Base-by-base conservation (phyloP, 352 stramenopile genomes). In the Phytophthora brassicae region DNA sequence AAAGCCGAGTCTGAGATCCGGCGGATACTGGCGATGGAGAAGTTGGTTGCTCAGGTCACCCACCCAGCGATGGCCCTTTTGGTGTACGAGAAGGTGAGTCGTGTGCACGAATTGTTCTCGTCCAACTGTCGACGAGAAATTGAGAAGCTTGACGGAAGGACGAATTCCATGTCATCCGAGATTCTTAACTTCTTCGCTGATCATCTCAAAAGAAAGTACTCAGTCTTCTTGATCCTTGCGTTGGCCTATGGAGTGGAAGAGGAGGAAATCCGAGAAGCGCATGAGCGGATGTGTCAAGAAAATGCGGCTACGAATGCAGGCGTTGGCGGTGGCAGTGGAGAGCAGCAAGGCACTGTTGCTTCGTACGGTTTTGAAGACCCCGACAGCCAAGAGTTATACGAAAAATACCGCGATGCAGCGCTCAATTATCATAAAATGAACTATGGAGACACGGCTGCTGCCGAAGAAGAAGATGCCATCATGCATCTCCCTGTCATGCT, bases 401-500 rank as follows among this genome's bases (percentile, higher is more conserved):
- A 92, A 12, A 95, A 95, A 43, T 95, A 95, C 49, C 81, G 86
- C 29, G 84, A 91, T 52, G 82, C 86, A 1, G 86, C 86, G 0
- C 48, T 77, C 31, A 92, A 93, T 64, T 95, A 95, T 59, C 75
- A 90, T 65, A 82, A 82, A 59, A 90, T 95, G 82, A 95, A 95
- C 51, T 95, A 92, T 48, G 86, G 77, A 20, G 86, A 95, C 41
- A 66, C 67, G n/a, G 49, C 60, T 38, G 85, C 84, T 4, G 86
- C 86, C 1, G 86, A 92, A 49, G 86, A 95, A 70, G 86, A 95
- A 73, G 86, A 95, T 63, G 86, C 86, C 36, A 93, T 95, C 65
- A 95, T 95, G 86, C 86, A 95, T 42, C 65, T 95, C n/a, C 86
- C 86, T 0, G 86, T 95, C 16, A 95, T 95, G 86, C 73, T 95